Evolutionary conservation across 306 rosid species (phyloP), one percentile per base, ranked within the genome.

Genomic region (Trichosanthes cucumerina): DNA sequence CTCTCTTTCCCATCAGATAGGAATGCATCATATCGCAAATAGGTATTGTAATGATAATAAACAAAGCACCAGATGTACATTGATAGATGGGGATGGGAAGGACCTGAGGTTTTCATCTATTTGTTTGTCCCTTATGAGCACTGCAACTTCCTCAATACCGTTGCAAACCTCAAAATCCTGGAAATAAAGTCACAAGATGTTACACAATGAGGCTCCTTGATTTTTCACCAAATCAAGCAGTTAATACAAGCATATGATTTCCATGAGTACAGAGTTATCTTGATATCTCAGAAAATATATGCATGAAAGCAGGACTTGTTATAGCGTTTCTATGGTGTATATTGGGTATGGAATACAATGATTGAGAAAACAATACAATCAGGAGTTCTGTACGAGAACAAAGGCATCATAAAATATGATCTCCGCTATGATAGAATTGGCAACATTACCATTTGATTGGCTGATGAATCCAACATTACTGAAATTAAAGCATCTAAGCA

Each of bases 41-140:
- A 38, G 34, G 14, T 6, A 21, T 43, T 44, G 16, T 21, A 23
- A 19, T 9, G 53, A 69, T 38, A 44, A 23, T 43, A 7, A 70
- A 23, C 41, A 39, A 24, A 71, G 39, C 12, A 24, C 21, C 31
- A 23, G 15, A 68, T 68, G 41, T 24, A 14, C 14, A 12, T 12
- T 72, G 77, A 14, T 10, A 47, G 77, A 24, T 72, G 58, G 23
- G 59, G 59, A 4, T 44, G 36, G 23, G 60, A 73, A 46, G 53
- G 26, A 94, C 98, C 98, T 92, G 83, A 94, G 97, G 84, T 89
- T 92, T 70, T 94, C 97, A 80, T 94, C 98, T 31, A 82, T 89
- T 83, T 92, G 91, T 83, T 88, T 92, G 87, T 92, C 96, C 81
- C 92, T 84, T 80, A 92, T 86, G 81, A 95, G 93, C 82, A 86